Percentiles rank a stretch among this genome's conserved stretches.
Conservation (phyloP, 2,329 filamentous ascomycete species). For the Penicillium sp. region DNA sequence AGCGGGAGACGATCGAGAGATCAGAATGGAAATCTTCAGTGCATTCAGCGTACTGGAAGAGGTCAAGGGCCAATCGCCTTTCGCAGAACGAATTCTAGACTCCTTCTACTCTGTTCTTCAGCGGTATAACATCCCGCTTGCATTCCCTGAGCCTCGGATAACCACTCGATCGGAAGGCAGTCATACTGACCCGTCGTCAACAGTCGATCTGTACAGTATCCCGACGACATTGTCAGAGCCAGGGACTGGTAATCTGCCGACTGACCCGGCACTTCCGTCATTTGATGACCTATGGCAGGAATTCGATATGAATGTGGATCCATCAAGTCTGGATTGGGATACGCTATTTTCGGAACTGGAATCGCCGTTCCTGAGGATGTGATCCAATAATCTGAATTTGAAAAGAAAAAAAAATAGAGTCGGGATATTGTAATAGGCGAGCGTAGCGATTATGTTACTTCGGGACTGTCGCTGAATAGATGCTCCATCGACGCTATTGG, state of each 20-base stretch:
- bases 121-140: conserved; percentile 21
- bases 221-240: background rate
- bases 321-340: conserved; percentile 22
- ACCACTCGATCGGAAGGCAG: background rate
- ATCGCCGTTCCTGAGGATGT: conserved; percentile 16
- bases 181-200: too few relatives aligned
- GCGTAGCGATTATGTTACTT: too few relatives aligned
- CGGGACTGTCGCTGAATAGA: too few relatives aligned
- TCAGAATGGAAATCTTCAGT: conserved; percentile 35
- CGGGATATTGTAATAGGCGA: too few relatives aligned
- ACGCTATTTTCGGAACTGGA: conserved; percentile 24
- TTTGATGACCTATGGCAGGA: conserved; percentile 26
- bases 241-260: background rate
- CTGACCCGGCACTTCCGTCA: conserved; percentile 14
- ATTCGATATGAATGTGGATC: conserved; percentile 24
- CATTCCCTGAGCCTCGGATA: too few relatives aligned
- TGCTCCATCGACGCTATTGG: too few relatives aligned
- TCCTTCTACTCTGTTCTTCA: conserved; percentile 36
- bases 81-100: conserved; percentile 35
- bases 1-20: conserved; percentile 31
- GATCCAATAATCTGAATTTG: background rate
- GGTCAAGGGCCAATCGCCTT: conserved; percentile 32
- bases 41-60: conserved; percentile 41
- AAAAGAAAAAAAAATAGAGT: background rate
- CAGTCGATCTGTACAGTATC: too few relatives aligned